Percentiles rank a stretch among this genome's conserved stretches.
These are phyloP conservation scores for Leishmania tropica DNA, from an alignment of 208 protist species.

Conservation along the genomic window DNA sequence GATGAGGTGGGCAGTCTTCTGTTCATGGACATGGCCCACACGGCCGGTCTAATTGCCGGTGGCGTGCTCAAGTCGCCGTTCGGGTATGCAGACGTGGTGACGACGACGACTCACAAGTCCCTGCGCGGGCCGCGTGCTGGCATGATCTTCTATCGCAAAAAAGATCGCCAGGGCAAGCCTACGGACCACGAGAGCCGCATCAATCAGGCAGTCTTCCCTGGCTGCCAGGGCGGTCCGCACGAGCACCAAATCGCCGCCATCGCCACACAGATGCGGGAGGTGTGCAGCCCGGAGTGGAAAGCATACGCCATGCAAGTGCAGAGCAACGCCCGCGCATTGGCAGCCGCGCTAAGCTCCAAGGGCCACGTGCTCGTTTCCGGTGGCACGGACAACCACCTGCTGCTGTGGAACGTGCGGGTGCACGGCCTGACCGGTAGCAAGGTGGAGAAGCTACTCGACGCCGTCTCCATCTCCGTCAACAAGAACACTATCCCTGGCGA, in stretches of 20 bases:
- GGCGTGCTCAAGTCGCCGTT: constrained; percentile 93
- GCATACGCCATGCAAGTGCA: constrained; percentile 94
- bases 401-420: constrained; percentile 97
- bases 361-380: constrained; percentile 95
- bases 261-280: constrained; percentile 96
- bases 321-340: constrained; percentile 88
- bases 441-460: constrained; percentile 96
- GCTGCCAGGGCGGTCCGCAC: constrained; percentile 98
- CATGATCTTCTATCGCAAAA: constrained; percentile 98
- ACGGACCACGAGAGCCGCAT: constrained; percentile 94
- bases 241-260: constrained; percentile 98
- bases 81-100: constrained; percentile 97
- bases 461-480: constrained; percentile 94
- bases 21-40: constrained; percentile 99
- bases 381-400: constrained; percentile 98
- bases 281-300: constrained; percentile 92
- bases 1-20: constrained; percentile 92
- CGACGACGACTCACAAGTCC: constrained; percentile 99
- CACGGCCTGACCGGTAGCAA: constrained; percentile 95
- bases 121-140: constrained; percentile 98
- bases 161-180: constrained; percentile 58
- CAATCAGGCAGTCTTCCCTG: constrained; percentile 98
- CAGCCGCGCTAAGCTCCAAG: constrained; percentile 65
- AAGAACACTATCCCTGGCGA: constrained; percentile 98
- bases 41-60: constrained; percentile 93